A percentile compares a stretch with the other conserved stretches of the same genome.
phyloP scores from a whole-genome alignment of 805 yeast genomes.

The Suhomyces sp. region DNA sequence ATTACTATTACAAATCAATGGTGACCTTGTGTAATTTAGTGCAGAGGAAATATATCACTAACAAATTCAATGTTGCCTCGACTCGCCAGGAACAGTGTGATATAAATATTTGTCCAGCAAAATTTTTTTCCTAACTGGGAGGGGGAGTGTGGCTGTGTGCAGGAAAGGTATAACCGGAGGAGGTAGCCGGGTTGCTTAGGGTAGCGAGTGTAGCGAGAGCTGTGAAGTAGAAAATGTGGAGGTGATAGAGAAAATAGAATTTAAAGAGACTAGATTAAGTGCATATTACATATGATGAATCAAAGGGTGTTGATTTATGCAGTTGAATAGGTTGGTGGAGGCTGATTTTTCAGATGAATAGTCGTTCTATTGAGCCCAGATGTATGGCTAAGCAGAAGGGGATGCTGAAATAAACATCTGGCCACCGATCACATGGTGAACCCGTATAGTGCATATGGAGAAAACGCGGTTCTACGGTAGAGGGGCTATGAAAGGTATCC shows the following conservation, averaged over 20 bases:
- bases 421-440: neutral
- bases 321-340: too few species aligned
- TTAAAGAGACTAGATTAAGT: too few species aligned
- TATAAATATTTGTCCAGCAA: constrained; percentile 3
- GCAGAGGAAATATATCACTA: neutral
- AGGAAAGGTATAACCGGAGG: neutral
- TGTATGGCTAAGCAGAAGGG: neutral
- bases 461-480: neutral
- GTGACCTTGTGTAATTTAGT: neutral
- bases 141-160: neutral
- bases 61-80: neutral
- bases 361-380: neutral
- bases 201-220: neutral
- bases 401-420: neutral
- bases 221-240: neutral
- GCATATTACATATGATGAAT: too few species aligned
- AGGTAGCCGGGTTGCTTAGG: neutral
- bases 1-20: neutral
- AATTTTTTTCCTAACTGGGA: constrained; percentile 5
- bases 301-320: too few species aligned
- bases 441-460: neutral
- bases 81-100: constrained; percentile 3
- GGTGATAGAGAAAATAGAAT: neutral
- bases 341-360: neutral
- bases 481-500: neutral